Conservation (phyloP, 139 green algal genomes). For the Nannochloris sp. region DNA sequence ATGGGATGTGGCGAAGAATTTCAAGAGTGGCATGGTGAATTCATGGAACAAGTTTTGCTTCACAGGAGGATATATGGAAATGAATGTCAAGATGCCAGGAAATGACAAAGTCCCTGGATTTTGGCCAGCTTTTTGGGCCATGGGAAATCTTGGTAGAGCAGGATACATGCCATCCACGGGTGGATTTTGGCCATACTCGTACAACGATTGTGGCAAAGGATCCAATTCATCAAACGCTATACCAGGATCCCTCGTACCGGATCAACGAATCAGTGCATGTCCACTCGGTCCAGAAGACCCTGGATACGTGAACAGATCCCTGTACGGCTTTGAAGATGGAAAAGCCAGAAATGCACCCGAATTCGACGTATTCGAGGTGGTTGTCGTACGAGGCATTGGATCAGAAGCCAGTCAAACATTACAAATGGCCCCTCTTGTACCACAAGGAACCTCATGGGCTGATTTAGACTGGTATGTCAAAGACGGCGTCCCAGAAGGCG, state of each 20-base stretch:
- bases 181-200: constrained; percentile 40
- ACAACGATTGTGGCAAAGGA: constrained; percentile 27
- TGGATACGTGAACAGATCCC: constrained; percentile 1
- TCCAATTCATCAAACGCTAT: background rate
- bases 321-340: constrained; percentile 8
- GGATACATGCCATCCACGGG: constrained; percentile 30
- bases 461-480: constrained; percentile 9
- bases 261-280: background rate
- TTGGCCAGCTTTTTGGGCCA: constrained; percentile 32
- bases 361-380: constrained; percentile 44
- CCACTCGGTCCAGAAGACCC: background rate
- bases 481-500: constrained; percentile 4
- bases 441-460: constrained; percentile 18
- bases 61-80: constrained; percentile 43
- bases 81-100: constrained; percentile 33
- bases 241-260: background rate
- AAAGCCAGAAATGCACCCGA: constrained; percentile 32
- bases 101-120: constrained; percentile 25
- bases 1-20: constrained; percentile 8
- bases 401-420: constrained; percentile 29
- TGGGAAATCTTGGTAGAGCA: constrained; percentile 41
- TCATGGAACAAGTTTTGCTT: constrained; percentile 55
- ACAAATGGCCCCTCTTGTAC: constrained; percentile 38
- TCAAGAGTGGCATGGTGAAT: constrained; percentile 31
- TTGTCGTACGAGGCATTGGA: background rate